Percentiles rank a stretch among this genome's conserved stretches.
phyloP scores from a whole-genome alignment of 1,139 yeast genomes.

The Debaryomyces nepalensis region DNA sequence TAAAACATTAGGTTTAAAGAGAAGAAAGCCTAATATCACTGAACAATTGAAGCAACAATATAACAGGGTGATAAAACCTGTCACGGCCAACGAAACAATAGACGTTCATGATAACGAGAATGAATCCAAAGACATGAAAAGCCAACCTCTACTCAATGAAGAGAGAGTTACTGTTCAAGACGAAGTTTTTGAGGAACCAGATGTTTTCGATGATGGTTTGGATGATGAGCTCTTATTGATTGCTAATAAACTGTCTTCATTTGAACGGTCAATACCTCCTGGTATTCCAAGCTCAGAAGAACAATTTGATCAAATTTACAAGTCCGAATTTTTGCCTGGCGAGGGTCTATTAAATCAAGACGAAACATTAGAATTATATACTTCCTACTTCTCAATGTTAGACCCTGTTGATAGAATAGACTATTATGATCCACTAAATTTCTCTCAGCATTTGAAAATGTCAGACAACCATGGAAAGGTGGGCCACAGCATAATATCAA shows the following conservation, averaged over 20 bases:
- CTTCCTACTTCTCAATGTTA: slow-evolving; percentile 34
- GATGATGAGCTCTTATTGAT: slow-evolving; percentile 26
- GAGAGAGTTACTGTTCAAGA: slow-evolving; percentile 14
- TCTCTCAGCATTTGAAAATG: slow-evolving; percentile 8
- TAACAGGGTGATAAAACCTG: slow-evolving; percentile 6
- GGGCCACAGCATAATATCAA: slow-evolving; percentile 25
- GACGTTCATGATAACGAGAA: slow-evolving; percentile 12
- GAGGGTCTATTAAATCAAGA: slow-evolving; percentile 38
- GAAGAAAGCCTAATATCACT: slow-evolving; percentile 18
- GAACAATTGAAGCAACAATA: slow-evolving; percentile 21
- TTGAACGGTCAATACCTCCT: slow-evolving; percentile 7
- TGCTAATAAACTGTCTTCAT: slow-evolving; percentile 8
- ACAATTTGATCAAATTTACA: slow-evolving; percentile 13
- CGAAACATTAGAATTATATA: slow-evolving; percentile 38
- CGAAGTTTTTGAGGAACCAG: slow-evolving; percentile 21
- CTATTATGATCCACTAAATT: slow-evolving; percentile 29
- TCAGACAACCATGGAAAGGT: slow-evolving; percentile 16
- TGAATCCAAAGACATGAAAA: not conserved
- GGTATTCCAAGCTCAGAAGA: slow-evolving; percentile 3
- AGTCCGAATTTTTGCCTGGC: slow-evolving; percentile 18
- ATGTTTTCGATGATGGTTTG: slow-evolving; percentile 35
- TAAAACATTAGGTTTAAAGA: slow-evolving; percentile 24
- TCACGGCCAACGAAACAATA: slow-evolving; percentile 8
- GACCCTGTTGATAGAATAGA: slow-evolving; percentile 24
- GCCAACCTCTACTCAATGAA: not conserved